A percentile compares a stretch with the other conserved stretches of the same genome.
Evolutionary conservation across 768 basidiomycete genomes (phyloP).

Genomic region (Aureoboletus auriporus): DNA sequence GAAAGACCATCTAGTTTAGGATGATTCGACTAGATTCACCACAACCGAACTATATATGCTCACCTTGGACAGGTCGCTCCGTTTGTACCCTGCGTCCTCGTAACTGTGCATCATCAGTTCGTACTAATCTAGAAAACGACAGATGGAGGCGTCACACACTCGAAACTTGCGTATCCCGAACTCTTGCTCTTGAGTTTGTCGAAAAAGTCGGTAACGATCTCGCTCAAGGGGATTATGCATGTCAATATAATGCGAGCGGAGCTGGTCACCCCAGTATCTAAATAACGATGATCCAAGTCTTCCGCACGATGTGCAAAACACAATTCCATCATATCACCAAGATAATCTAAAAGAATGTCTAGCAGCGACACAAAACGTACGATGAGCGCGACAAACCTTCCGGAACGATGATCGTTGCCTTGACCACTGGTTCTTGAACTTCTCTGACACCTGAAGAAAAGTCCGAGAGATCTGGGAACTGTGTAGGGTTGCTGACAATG

Average conservation of each 20-base stretch:
- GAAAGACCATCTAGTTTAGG: conserved; percentile 71
- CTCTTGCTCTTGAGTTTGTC: conserved; percentile 90
- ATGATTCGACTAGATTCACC: neutral
- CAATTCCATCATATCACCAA: conserved; percentile 95
- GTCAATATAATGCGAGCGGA: conserved; percentile 71
- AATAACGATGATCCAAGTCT: conserved; percentile 78
- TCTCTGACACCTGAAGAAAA: conserved; percentile 55
- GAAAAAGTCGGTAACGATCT: conserved; percentile 95
- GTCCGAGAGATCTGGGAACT: conserved; percentile 86
- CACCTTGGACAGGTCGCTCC: conserved; percentile 82
- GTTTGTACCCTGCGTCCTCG: conserved; percentile 87
- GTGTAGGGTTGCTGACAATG: conserved; percentile 86
- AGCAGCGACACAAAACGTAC: neutral
- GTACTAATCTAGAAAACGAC: neutral
- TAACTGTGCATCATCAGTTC: conserved; percentile 53
- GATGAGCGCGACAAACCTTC: conserved; percentile 53
- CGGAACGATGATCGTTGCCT: conserved; percentile 91
- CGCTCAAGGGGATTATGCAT: conserved; percentile 82
- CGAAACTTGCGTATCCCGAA: conserved; percentile 89
- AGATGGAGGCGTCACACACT: conserved; percentile 45
- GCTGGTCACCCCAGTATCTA: conserved; percentile 49
- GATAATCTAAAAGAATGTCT: conserved; percentile 58
- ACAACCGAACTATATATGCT: neutral
- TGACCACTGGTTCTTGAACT: conserved; percentile 90
- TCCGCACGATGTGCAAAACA: conserved; percentile 84